A percentile compares a stretch with the other conserved stretches of the same genome.
Evolutionary conservation across 1,284 basidiomycete species (phyloP).

Genomic region (Malassezia vespertilionis): DNA sequence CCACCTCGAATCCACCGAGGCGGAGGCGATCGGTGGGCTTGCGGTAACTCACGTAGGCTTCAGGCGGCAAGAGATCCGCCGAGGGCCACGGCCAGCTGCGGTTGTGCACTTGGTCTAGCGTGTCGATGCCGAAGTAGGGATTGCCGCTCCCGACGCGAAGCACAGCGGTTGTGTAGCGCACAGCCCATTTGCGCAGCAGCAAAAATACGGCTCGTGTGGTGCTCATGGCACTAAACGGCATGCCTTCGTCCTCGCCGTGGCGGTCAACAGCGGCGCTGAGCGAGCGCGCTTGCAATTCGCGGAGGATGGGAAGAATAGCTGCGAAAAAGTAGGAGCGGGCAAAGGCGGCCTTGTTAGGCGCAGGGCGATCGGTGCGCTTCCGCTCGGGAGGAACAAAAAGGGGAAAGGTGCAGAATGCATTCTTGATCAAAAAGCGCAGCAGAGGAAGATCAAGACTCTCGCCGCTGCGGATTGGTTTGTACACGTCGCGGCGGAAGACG

Average conservation of each 20-base stretch:
- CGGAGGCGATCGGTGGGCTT: constrained; percentile 31
- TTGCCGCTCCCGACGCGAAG: constrained; percentile 30
- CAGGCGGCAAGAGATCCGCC: constrained; percentile 34
- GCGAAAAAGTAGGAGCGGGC: constrained; percentile 30
- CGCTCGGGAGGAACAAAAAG: constrained; percentile 37
- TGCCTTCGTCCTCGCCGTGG: constrained; percentile 37
- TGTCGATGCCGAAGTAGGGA: constrained; percentile 26
- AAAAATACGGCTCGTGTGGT: constrained; percentile 21
- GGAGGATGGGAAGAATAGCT: constrained; percentile 30
- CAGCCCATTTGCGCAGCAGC: constrained; percentile 26
- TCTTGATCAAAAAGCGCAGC: constrained; percentile 37
- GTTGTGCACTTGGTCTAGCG: constrained; percentile 22
- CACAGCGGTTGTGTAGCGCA: constrained; percentile 31
- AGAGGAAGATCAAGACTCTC: constrained; percentile 26
- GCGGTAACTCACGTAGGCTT: constrained; percentile 37
- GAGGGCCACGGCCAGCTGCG: constrained; percentile 30
- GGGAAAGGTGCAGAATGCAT: constrained; percentile 38
- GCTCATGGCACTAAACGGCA: constrained; percentile 28
- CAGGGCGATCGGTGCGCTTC: constrained; percentile 18
- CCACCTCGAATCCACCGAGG: constrained; percentile 41
- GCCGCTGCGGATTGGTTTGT: constrained; percentile 20
- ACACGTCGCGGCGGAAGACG: constrained; percentile 34
- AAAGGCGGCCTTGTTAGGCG: constrained; percentile 31
- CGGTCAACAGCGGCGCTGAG: constrained; percentile 35
- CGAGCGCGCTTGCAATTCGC: constrained; percentile 34